These are phyloP conservation scores for Phialocephala subalpina DNA, from an alignment of 2,329 filamentous ascomycete species.

Conservation along the genomic window DNA sequence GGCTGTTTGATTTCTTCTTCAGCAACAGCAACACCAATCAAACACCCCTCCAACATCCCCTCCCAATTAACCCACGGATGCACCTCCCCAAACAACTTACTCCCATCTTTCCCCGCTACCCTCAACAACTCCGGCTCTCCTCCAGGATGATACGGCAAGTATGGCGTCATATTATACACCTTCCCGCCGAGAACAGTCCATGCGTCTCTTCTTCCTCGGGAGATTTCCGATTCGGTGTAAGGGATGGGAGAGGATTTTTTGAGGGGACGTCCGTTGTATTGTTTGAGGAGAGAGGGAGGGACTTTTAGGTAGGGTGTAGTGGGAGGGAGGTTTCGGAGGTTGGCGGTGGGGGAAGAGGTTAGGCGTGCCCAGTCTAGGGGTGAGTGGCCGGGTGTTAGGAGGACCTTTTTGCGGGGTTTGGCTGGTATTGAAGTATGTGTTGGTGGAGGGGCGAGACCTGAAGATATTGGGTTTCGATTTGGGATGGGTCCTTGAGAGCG, in stretches of 20 bases:
- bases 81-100: slow-evolving; percentile 69
- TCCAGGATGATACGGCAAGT: slow-evolving; percentile 89
- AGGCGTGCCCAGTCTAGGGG: slow-evolving; percentile 96
- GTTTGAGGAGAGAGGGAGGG: slow-evolving; percentile 80
- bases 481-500: slow-evolving; percentile 45
- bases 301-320: slow-evolving; percentile 71
- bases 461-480: slow-evolving; percentile 47
- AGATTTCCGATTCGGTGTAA: not conserved
- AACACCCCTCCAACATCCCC: slow-evolving; percentile 70
- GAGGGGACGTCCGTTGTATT: slow-evolving; percentile 72
- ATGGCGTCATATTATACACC: slow-evolving; percentile 94
- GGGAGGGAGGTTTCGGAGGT: slow-evolving; percentile 70
- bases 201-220: slow-evolving; percentile 75
- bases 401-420: slow-evolving; percentile 73
- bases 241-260: slow-evolving; percentile 2
- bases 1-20: slow-evolving; percentile 52
- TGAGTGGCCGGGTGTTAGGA: slow-evolving; percentile 88
- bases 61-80: slow-evolving; percentile 79
- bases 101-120: slow-evolving; percentile 68
- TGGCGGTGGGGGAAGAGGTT: slow-evolving; percentile 64
- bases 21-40: slow-evolving; percentile 69
- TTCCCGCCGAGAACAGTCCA: slow-evolving; percentile 91
- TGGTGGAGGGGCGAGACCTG: slow-evolving; percentile 62
- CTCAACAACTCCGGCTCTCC: slow-evolving; percentile 77
- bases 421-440: slow-evolving; percentile 59